phyloP scores from a whole-genome alignment of 495 filamentous ascomycete genomes.

The Massariosphaeria phaeospora region DNA sequence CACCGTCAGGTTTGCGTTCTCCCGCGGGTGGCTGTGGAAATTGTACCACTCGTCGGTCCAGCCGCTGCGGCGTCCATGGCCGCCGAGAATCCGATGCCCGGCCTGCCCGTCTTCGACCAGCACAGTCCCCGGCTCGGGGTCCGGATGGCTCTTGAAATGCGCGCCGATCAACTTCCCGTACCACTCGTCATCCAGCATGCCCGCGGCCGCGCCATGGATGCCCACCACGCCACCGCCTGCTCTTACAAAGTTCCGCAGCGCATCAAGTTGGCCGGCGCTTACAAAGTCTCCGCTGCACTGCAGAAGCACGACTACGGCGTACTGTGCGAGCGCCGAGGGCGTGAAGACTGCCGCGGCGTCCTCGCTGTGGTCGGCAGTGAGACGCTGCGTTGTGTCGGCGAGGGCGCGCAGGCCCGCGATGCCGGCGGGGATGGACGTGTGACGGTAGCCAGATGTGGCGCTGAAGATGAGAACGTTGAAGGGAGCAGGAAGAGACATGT shows the following conservation, averaged over 20 bases:
- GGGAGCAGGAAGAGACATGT: no score
- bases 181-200: constrained; percentile 1
- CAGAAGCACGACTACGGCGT: constrained; percentile 1
- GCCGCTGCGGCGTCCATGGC: not conserved
- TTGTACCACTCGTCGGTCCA: constrained; percentile 14
- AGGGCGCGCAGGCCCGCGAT: not conserved
- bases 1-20: constrained; percentile 1
- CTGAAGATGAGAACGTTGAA: constrained; percentile 10
- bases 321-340: not conserved
- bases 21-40: constrained; percentile 1
- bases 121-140: constrained; percentile 1
- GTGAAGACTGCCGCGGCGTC: not conserved
- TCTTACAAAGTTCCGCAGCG: not conserved
- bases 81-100: not conserved
- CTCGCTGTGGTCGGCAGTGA: constrained; percentile 1
- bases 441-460: constrained; percentile 4
- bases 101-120: not conserved
- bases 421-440: constrained; percentile 1
- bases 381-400: not conserved
- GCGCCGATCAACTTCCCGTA: constrained; percentile 8
- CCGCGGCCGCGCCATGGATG: constrained; percentile 9
- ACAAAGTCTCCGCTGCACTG: constrained; percentile 5
- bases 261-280: not conserved
- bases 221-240: constrained; percentile 1
- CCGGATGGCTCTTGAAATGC: constrained; percentile 6